These are phyloP conservation scores for Capronia epimyces DNA, from an alignment of 2,329 filamentous ascomycete genomes.

Conservation along the genomic window DNA sequence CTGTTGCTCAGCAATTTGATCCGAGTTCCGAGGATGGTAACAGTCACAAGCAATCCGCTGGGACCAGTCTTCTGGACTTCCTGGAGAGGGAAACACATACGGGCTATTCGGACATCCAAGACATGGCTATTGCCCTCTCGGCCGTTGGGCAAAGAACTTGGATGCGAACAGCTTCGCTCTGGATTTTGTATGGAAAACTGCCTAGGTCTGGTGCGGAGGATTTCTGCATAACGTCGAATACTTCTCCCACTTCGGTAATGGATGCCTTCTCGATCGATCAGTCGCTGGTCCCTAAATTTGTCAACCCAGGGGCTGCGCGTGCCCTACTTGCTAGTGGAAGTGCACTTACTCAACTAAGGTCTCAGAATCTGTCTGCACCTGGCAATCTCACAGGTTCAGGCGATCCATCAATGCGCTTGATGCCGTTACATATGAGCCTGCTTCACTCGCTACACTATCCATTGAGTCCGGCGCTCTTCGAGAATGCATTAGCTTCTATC, in stretches of 20 bases:
- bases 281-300: slow-evolving; percentile 69
- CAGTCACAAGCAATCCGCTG: slow-evolving; percentile 36
- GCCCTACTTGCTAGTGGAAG: slow-evolving; percentile 89
- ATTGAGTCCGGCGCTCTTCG: slow-evolving; percentile 65
- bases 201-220: slow-evolving; percentile 73
- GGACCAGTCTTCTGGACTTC: slow-evolving; percentile 69
- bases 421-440: slow-evolving; percentile 30
- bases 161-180: slow-evolving; percentile 83
- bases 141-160: slow-evolving; percentile 78
- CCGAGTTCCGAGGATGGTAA: slow-evolving; percentile 33
- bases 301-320: slow-evolving; percentile 64
- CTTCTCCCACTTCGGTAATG: slow-evolving; percentile 34
- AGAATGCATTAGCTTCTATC: slow-evolving; percentile 67
- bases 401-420: slow-evolving; percentile 29
- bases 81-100: slow-evolving; percentile 73
- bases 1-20: slow-evolving; percentile 64
- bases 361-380: slow-evolving; percentile 33
- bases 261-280: slow-evolving; percentile 53
- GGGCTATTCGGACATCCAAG: slow-evolving; percentile 80
- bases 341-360: slow-evolving; percentile 75
- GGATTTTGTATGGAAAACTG: slow-evolving; percentile 82
- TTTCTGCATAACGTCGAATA: slow-evolving; percentile 66
- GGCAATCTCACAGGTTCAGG: slow-evolving; percentile 26
- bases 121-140: slow-evolving; percentile 67
- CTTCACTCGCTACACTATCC: slow-evolving; percentile 58